These are phyloP conservation scores for Periconia sp. DNA, from an alignment of 2,329 filamentous ascomycete species.

Conservation along the genomic window DNA sequence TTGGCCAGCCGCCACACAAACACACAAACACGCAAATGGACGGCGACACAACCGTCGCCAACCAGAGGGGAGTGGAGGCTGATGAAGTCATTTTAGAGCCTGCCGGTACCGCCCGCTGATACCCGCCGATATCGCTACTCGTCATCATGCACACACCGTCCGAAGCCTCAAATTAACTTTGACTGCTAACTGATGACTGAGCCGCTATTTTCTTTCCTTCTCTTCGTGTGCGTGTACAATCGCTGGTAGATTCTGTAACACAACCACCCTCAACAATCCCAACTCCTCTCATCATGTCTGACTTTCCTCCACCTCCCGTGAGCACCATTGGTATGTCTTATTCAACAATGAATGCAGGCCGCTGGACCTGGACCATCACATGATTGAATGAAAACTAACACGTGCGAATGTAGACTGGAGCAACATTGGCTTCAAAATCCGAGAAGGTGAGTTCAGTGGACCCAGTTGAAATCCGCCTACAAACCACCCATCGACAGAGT, in stretches of 20 bases:
- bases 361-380: neutral
- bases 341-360: neutral
- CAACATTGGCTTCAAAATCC: conserved; percentile 88
- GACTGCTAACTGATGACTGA: too few relatives aligned
- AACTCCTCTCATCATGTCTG: conserved; percentile 26
- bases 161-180: conserved; percentile 14
- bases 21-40: too few relatives aligned
- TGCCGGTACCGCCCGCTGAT: neutral
- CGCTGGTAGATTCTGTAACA: neutral
- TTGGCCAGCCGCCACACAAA: too few relatives aligned
- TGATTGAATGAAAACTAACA: conserved; percentile 2
- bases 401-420: conserved; percentile 68
- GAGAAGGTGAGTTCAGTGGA: conserved; percentile 66
- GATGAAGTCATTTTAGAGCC: too few relatives aligned
- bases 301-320: conserved; percentile 70
- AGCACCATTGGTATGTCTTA: conserved; percentile 67
- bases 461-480: neutral
- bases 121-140: conserved; percentile 36
- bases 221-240: neutral
- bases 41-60: too few relatives aligned
- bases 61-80: neutral
- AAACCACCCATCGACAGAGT: too few relatives aligned
- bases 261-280: neutral
- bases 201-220: conserved; percentile 1
- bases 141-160: conserved; percentile 12